Conservation (phyloP, 192 early-diverging fungal genomes). For the Phlyctochytrium arcticum region DNA sequence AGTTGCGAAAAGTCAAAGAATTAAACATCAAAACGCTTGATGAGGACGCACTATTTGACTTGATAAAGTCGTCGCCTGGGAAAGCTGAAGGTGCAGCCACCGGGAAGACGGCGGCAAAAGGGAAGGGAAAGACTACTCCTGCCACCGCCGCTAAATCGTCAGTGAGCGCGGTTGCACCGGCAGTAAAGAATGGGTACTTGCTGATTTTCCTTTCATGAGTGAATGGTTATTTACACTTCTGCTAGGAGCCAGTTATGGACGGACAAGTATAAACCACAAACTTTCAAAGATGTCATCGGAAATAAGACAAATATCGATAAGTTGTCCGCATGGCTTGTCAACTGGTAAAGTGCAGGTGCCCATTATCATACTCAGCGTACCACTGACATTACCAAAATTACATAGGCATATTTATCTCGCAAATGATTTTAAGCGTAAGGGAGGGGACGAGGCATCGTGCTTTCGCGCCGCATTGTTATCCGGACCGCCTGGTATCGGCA, state of each 20-base stretch:
- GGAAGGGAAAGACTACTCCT: slow-evolving; percentile 29
- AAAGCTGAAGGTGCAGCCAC: slow-evolving; percentile 33
- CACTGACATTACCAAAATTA: too few species aligned
- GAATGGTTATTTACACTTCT: too few species aligned
- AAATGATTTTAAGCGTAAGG: slow-evolving; percentile 48
- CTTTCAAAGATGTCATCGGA: slow-evolving; percentile 78
- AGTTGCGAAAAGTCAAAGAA: slow-evolving; percentile 72
- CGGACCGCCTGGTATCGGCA: slow-evolving; percentile 97
- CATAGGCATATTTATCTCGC: slow-evolving; percentile 45
- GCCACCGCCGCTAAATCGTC: slow-evolving; percentile 7
- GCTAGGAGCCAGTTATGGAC: slow-evolving; percentile 69
- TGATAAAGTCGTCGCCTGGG: slow-evolving; percentile 51
- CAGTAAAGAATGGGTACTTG: too few species aligned
- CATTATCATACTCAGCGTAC: background rate
- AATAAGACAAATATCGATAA: slow-evolving; percentile 70
- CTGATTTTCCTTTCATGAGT: too few species aligned
- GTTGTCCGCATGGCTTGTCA: slow-evolving; percentile 69
- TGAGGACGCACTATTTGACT: slow-evolving; percentile 79
- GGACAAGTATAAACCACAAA: slow-evolving; percentile 86
- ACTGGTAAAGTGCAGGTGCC: slow-evolving; percentile 66
- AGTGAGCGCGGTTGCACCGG: too few species aligned
- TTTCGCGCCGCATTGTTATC: slow-evolving; percentile 77
- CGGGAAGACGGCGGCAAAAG: slow-evolving; percentile 23
- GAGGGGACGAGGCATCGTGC: slow-evolving; percentile 46
- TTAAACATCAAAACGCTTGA: slow-evolving; percentile 66